Base-by-base conservation (phyloP, 2,329 filamentous ascomycete genomes). In the Cercospora sp. region DNA sequence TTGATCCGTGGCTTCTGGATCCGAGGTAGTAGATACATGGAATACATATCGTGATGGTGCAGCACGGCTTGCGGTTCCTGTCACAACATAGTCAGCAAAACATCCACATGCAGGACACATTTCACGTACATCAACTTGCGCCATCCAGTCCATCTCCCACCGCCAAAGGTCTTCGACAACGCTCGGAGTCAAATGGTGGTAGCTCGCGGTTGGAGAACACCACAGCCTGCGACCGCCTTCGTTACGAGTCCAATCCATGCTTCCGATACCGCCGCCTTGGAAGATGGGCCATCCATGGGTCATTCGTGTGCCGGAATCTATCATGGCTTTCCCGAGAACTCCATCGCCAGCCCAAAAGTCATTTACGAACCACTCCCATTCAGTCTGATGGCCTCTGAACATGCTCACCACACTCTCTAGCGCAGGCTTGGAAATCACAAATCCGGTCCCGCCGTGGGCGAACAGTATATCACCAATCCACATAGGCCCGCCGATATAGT, bases 391-490 rank as follows among this genome's bases (percentile, higher is more conserved):
- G 5, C 76, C 73, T 1, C 77, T 75, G 64, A 82, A 84, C 53
- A 82, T 80, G 6, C 68, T 66, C 9, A 73, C 73, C 4, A 73
- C 73, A 9, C 63, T 63, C 58, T 78, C 71, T 33, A 83, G 64
- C 0, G 81, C 80, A 8, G 78, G 76, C 13, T 79, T 74, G 0
- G 81, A 83, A 1, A 82, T 71, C 26, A 80, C 59, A 23, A 81
- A 82, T 5, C 81, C 81, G 5, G 78, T 74, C 10, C 80, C 80
- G 23, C 78, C 77, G 63, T 83, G 81, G 1, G 78, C 81, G 33
- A 81, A 79, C 3, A 76, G 70, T 0, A 79, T 68, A 8, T 77
- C 71, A 45, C 76, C 77, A 69, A 81, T 76, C 65, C 74, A 76
- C 13, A 75, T 73, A 12, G 78, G 79, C 0, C 78, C 78, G 36